Base-by-base conservation (phyloP, 2,329 filamentous ascomycete species). In the Colletotrichum endophyticum region DNA sequence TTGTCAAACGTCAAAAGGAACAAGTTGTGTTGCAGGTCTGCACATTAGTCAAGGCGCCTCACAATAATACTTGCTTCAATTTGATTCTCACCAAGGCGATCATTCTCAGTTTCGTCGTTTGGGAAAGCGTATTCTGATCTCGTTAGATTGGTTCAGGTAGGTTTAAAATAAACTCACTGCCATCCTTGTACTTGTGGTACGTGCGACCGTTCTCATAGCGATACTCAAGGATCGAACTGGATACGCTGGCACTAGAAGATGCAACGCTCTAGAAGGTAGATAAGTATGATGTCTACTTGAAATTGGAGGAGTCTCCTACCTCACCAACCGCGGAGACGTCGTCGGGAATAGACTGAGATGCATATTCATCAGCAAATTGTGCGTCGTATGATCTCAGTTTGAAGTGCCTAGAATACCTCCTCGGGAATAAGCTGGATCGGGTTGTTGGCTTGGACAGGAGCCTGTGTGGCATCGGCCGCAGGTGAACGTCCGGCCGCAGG, bases 1-100 rank as follows among this genome's bases (percentile, higher is more conserved):
- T 70, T 75, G 32, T 85, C 82, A 39, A 88, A 85, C n/a, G 88
- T 79, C 66, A 89, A 73, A 44, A 87, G 88, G 80, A 88, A 87
- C 79, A 92, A 86, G 78, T 90, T 86, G 80, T 92, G 89, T 79
- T 90, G 88, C 78, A 90, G 81, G 75, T 92, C 89, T n/a, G n/a
- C n/a, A n/a, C n/a, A n/a, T n/a, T n/a, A n/a, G n/a, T n/a, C n/a
- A n/a, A n/a, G n/a, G n/a, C n/a, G n/a, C n/a, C n/a, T n/a, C n/a
- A n/a, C n/a, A n/a, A n/a, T n/a, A n/a, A n/a, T n/a, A n/a, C n/a
- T n/a, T n/a, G n/a, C n/a, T n/a, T n/a, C n/a, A n/a, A n/a, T n/a
- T n/a, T n/a, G n/a, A n/a, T 85, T 6, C 81, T 68, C 6, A 73
- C 73, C 76, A 11, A 78, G 61, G 2, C 76, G 53, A 8, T 78